phyloP scores from a whole-genome alignment of 345 rosid species.

The Clausena lansium region DNA sequence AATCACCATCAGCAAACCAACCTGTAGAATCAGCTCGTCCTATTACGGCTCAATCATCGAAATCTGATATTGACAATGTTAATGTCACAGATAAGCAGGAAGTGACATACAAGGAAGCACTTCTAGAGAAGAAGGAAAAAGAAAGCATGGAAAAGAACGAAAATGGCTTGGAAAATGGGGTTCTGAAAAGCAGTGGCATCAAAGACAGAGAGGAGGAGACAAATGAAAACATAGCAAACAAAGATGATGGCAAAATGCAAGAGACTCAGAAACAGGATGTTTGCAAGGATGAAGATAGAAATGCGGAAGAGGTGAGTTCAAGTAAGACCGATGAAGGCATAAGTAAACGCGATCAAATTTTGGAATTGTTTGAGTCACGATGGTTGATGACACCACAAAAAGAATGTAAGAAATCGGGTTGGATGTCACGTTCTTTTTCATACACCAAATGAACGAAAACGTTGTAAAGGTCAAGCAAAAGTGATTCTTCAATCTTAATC shows the following conservation, averaged over 20 bases:
- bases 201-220: background rate
- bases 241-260: background rate
- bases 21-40: background rate
- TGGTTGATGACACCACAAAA: slow-evolving; percentile 45
- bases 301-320: background rate
- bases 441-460: background rate
- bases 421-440: slow-evolving; percentile 22
- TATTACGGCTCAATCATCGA: background rate
- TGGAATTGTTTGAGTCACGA: slow-evolving; percentile 53
- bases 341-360: slow-evolving; percentile 30
- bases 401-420: slow-evolving; percentile 14
- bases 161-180: background rate
- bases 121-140: slow-evolving; percentile 40
- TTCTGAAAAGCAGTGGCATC: background rate
- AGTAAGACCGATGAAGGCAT: background rate
- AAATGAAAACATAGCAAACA: background rate
- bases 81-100: background rate
- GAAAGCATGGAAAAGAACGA: slow-evolving; percentile 9
- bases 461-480: background rate
- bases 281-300: background rate
- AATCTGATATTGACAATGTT: background rate
- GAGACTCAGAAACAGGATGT: background rate
- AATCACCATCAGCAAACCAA: slow-evolving; percentile 13
- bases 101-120: slow-evolving; percentile 43
- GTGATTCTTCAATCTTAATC: background rate